Percentiles rank a stretch among this genome's conserved stretches.
phyloP scores from a whole-genome alignment of 768 basidiomycete genomes.

The Calocera viscosa region DNA sequence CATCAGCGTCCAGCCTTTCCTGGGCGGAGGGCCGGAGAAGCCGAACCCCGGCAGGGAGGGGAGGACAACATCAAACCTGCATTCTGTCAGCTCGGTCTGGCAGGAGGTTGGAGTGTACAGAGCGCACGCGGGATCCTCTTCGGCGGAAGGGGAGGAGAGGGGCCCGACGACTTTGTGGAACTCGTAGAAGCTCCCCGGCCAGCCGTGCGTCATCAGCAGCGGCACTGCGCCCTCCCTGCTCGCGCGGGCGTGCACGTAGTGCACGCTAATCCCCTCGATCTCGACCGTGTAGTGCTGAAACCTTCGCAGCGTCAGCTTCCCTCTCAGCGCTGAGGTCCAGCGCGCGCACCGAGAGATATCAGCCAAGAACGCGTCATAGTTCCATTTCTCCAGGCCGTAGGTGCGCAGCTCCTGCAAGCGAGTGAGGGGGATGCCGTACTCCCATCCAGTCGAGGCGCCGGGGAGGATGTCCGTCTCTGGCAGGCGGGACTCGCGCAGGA shows the following conservation, averaged over 20 bases:
- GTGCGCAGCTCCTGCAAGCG: background rate
- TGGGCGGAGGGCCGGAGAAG: conserved; percentile 21
- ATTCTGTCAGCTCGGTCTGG: background rate
- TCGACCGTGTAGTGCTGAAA: conserved; percentile 10
- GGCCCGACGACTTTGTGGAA: conserved; percentile 24
- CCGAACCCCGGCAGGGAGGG: conserved; percentile 19
- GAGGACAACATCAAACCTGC: conserved; percentile 12
- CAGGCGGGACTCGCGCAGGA: background rate
- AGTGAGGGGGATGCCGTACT: background rate
- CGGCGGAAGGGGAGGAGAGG: conserved; percentile 24
- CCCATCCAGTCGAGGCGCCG: background rate
- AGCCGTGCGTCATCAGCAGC: conserved; percentile 13
- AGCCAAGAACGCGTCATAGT: background rate
- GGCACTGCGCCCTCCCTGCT: conserved; percentile 9
- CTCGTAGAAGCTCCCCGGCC: conserved; percentile 25
- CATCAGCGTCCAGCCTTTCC: conserved; percentile 22
- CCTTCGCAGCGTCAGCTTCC: background rate
- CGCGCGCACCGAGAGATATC: background rate
- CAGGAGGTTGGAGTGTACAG: background rate
- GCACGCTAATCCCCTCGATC: conserved; percentile 12
- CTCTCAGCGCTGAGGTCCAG: background rate
- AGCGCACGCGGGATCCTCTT: conserved; percentile 19
- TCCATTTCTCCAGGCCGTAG: background rate
- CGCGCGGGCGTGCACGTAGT: conserved; percentile 11
- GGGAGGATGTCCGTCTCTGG: background rate